Base-by-base conservation (phyloP, 805 yeast genomes). In the Candida piceae region DNA sequence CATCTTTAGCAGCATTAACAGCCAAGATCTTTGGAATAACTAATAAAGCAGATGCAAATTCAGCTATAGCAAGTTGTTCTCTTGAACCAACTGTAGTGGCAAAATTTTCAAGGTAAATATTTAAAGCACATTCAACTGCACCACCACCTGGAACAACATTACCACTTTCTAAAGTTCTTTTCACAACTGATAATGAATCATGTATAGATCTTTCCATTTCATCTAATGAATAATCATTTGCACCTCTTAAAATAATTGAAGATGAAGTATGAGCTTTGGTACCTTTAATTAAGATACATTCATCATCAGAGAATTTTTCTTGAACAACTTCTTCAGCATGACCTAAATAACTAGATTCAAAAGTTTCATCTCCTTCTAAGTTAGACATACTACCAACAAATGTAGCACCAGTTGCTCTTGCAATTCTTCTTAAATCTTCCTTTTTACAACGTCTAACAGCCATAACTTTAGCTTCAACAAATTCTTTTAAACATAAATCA, bases 71-170 rank as follows among this genome's bases (percentile, higher is more conserved):
- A 54, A 93, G 74, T 63, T 93, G 98, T 63, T 93, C 98, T 56
- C 98, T 78, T 15, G 96, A 86, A 3, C 97, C 97, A 35, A 93
- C 90, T 1, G 97, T 88, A 7, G 97, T 93, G 34, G 98, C 98
- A 63, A 93, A 93, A 60, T 86, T 90, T 63, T 93, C 98, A 59
- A 93, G 70, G 61, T 86, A 93, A 36, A 93, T 88, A 67, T 88
- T 89, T 57, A 93, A 73, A 3, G 97, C 97, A 35, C 95, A 74
- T 66, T 93, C 99, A 24, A 93, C 98, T n/a, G 95, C 94, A 43
- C 99, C 99, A 48, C 99, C 99, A 44, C 99, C 99, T 29, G 98
- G 97, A 5, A 93, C 98, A 40, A 94, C 89, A 48, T 75, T 66
- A 16, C 97, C 97, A 54, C 90, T 79, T 64, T 93, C 98, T 49